Percentiles rank a stretch among this genome's conserved stretches.
Conservation (phyloP, 495 filamentous ascomycete species). For the Xanthoparmelia taractica region DNA sequence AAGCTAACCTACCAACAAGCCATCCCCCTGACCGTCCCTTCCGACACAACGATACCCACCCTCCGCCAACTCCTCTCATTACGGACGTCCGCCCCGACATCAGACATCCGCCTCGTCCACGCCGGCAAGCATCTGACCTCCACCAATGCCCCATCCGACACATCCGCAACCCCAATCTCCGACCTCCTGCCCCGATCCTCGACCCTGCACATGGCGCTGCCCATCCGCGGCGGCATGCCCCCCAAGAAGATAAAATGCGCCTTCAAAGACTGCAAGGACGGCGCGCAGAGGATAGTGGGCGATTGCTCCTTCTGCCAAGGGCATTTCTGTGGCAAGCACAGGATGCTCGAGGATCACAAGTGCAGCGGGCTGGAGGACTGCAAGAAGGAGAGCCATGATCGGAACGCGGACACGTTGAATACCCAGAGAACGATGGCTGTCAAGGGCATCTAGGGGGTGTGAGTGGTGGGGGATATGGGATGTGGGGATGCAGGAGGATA, state of each 20-base stretch:
- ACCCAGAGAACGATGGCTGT: conserved; percentile 72
- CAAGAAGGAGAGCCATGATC: conserved; percentile 89
- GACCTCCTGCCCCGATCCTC: conserved; percentile 29
- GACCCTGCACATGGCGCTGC: conserved; percentile 37
- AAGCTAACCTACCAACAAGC: conserved; percentile 26
- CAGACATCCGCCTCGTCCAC: conserved; percentile 35
- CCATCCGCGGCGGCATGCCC: conserved; percentile 32
- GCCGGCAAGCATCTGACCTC: conserved; percentile 27
- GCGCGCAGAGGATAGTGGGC: conserved; percentile 83
- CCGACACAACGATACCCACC: conserved; percentile 33
- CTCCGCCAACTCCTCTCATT: conserved; percentile 40
- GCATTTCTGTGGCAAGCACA: conserved; percentile 89
- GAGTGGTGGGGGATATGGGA: not conserved
- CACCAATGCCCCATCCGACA: conserved; percentile 24
- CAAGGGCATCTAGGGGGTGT: conserved; percentile 46
- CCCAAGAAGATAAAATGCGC: conserved; percentile 79
- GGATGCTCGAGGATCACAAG: conserved; percentile 86
- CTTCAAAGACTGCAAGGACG: conserved; percentile 78
- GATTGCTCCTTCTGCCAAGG: conserved; percentile 93
- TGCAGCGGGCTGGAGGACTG: conserved; percentile 93
- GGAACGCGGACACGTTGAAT: conserved; percentile 86
- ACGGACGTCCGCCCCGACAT: conserved; percentile 33
- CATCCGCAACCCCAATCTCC: conserved; percentile 23
- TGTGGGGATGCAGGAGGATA: not conserved
- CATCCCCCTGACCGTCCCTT: conserved; percentile 28